Evolutionary conservation across 371 early-diverging fungal species (phyloP).

Genomic region (Mucor piriformis): DNA sequence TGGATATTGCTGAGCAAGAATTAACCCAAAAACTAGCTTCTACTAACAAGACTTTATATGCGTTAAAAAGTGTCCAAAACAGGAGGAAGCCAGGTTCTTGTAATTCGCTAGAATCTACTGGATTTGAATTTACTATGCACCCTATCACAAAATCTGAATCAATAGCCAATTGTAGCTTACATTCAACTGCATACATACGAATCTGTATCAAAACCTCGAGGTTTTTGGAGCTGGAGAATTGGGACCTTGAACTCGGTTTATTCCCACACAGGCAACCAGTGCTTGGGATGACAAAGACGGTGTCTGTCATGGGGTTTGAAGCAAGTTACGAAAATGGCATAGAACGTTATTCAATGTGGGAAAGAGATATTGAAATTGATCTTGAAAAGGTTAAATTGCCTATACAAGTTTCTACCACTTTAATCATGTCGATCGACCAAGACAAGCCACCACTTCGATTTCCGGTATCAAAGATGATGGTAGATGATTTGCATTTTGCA

Average conservation of each 20-base stretch:
- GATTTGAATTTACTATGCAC: conserved; percentile 22
- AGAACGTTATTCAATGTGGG: conserved; percentile 26
- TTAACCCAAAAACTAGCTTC: conserved; percentile 13
- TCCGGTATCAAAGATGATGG: conserved; percentile 12
- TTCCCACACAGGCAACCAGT: not conserved
- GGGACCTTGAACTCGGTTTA: conserved; percentile 12
- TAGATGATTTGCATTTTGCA: conserved; percentile 30
- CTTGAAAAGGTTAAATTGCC: not conserved
- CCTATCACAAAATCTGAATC: conserved; percentile 16
- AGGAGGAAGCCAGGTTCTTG: conserved; percentile 9
- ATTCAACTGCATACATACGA: conserved; percentile 11
- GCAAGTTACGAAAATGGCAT: conserved; percentile 22
- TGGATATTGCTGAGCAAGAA: conserved; percentile 13
- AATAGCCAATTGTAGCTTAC: not conserved
- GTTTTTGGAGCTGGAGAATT: conserved; percentile 23
- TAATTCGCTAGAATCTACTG: conserved; percentile 22
- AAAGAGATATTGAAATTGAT: conserved; percentile 20
- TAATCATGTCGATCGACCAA: conserved; percentile 10
- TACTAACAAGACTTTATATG: conserved; percentile 24
- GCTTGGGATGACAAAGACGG: not conserved
- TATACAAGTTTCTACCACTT: not conserved
- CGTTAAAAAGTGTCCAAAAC: conserved; percentile 14
- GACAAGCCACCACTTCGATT: conserved; percentile 2
- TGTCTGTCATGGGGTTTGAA: conserved; percentile 24
- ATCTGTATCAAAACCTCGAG: conserved; percentile 15